Base-by-base conservation (phyloP, 78 protist genomes). In the Fonticula alba region DNA sequence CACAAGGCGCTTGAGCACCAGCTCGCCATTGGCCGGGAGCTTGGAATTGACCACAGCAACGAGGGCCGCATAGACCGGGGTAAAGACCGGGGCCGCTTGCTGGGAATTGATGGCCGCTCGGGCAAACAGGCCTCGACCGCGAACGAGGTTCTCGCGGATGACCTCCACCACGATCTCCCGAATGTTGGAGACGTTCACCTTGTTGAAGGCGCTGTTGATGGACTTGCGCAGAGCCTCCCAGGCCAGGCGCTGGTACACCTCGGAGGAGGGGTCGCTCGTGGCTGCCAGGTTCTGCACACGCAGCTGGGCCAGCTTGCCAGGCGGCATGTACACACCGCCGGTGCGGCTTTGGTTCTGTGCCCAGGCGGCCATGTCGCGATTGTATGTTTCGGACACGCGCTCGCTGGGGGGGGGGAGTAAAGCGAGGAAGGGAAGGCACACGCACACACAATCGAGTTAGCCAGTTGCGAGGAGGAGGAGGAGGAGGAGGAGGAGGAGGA, bases 221-320 rank as follows among this genome's bases (percentile, higher is more conserved):
- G 76, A 55, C 82, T 93, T 92, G 33, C 74, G 78, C 17, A 95
- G 78, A 4, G 91, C 89, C 31, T 86, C 95, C 98, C 98, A 95
- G 11, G 63, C 61, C 82, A 92, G 52, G 27, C 93, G 69, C 62
- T 94, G 98, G 47, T 76, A 88, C 62, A 82, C 90, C 29, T 15
- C 62, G 36, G 77, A 66, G 38, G 80, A 62, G 50, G 74, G 74
- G 46, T 80, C 85, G 14, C 14, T 32, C 38, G 24, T 41, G 29
- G 20, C 29, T 50, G 22, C 54, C 54, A 13, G 13, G 32, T 13
- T 56, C 17, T 62, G 38, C 22, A 29, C 52, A 9, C 6, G n/a
- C 50, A 62, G 3, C 15, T 26, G 37, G 22, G 36, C n/a, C 46
- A 80, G 71, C 46, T 71, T 73, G 22, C 57, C 70, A 26, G 85